Evolutionary conservation across 306 rosid species (phyloP).

Genomic region (Quercus agrifolia): DNA sequence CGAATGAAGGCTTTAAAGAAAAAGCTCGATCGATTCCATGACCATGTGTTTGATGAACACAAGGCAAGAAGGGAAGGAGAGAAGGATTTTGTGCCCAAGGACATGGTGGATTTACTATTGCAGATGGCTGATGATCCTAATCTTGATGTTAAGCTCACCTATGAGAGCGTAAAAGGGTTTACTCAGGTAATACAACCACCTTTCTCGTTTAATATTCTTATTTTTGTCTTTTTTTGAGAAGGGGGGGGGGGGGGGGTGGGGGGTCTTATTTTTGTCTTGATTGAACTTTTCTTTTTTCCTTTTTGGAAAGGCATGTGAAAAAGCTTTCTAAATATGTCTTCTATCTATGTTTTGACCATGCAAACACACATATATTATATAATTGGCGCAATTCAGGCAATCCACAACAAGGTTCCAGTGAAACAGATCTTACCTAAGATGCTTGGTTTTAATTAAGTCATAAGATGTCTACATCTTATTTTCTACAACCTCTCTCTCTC

Average conservation of each 20-base stretch:
- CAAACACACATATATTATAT: no score
- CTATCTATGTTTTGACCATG: no score
- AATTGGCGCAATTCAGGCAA: no score
- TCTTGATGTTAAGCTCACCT: conserved; percentile 28
- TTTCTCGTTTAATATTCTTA: background rate
- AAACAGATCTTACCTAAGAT: no score
- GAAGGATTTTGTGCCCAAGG: conserved; percentile 14
- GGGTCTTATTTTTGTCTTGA: background rate
- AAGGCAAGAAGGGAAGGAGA: conserved; percentile 10
- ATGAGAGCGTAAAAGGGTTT: conserved; percentile 32
- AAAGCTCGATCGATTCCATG: conserved; percentile 24
- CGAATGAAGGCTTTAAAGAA: conserved; percentile 41
- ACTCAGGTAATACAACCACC: conserved; percentile 9
- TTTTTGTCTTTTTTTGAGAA: no score
- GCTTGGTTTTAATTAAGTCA: no score
- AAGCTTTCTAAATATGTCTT: no score
- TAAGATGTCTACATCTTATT: no score
- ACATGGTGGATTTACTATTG: conserved; percentile 37
- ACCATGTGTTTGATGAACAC: conserved; percentile 34
- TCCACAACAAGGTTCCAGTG: no score
- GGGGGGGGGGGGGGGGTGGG: no score
- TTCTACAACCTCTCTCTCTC: no score
- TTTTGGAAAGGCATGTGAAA: no score
- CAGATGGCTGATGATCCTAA: conserved; percentile 31
- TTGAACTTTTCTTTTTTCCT: background rate